Percentiles rank a stretch among this genome's conserved stretches.
Evolutionary conservation across 257 asterid genomes (phyloP).

Genomic region (Nicotiana knightiana): DNA sequence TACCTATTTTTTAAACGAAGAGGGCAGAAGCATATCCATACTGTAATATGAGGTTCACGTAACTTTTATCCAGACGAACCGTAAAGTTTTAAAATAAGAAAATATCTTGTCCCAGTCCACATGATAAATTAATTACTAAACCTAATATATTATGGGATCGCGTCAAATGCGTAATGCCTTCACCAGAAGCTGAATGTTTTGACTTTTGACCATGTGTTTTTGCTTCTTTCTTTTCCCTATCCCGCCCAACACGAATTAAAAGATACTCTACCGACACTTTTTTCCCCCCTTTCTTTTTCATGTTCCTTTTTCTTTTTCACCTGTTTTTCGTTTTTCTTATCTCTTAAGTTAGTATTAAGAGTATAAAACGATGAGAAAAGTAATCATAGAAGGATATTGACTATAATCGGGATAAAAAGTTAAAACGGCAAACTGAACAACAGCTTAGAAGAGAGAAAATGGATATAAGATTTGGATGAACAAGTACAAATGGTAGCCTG

Average conservation of each 20-base stretch:
- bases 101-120: not conserved
- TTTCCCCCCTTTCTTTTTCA: no score
- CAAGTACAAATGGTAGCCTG: not conserved
- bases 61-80: no score
- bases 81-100: no score
- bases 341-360: not conserved
- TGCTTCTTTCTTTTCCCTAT: not conserved
- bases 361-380: not conserved
- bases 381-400: not conserved
- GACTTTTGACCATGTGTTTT: not conserved
- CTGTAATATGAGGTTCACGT: no score
- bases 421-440: not conserved
- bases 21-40: no score
- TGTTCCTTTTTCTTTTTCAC: not conserved
- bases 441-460: not conserved
- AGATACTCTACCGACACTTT: conserved; percentile 3
- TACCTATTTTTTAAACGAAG: no score
- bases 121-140: not conserved
- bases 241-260: not conserved
- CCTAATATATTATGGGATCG: not conserved
- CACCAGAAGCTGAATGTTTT: not conserved
- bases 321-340: not conserved
- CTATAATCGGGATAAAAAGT: not conserved
- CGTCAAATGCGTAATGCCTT: not conserved
- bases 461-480: not conserved